Conservation (phyloP, 78 protist species). For the Dictyostelium capitatum region DNA sequence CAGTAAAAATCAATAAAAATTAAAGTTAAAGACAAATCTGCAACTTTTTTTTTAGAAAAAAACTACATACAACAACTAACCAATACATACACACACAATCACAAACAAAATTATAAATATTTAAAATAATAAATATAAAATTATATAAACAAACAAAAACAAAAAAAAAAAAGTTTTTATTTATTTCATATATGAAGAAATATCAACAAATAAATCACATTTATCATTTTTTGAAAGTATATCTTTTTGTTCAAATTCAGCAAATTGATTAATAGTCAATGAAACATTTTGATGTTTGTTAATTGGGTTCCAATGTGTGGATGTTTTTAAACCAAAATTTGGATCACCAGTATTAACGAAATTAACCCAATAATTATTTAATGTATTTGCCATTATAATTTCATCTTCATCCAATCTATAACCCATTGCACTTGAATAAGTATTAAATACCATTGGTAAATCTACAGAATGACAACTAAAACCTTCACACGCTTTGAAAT, state of each 20-base stretch:
- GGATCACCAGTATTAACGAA: constrained; percentile 33
- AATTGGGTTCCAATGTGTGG: constrained; percentile 12
- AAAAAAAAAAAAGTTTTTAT: too few relatives aligned
- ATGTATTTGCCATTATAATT: not conserved
- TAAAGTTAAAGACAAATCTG: too few relatives aligned
- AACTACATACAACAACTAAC: too few relatives aligned
- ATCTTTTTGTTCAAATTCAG: constrained; percentile 2
- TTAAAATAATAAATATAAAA: too few relatives aligned
- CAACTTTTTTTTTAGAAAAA: too few relatives aligned
- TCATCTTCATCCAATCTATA: not conserved
- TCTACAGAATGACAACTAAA: constrained; percentile 60
- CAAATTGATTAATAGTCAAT: not conserved
- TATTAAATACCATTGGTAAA: constrained; percentile 35
- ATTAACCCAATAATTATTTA: constrained; percentile 48
- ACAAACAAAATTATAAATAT: too few relatives aligned
- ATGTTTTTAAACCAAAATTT: constrained; percentile 20
- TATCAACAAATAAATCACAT: not conserved
- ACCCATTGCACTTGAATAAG: not conserved
- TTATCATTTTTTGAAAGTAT: not conserved
- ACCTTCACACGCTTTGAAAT: not conserved
- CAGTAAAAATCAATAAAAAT: too few relatives aligned
- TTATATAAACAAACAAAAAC: too few relatives aligned
- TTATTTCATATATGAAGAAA: not conserved
- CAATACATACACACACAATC: too few relatives aligned
- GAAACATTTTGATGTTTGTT: not conserved